Conservation (phyloP, 345 rosid genomes). For the Brassica juncea region DNA sequence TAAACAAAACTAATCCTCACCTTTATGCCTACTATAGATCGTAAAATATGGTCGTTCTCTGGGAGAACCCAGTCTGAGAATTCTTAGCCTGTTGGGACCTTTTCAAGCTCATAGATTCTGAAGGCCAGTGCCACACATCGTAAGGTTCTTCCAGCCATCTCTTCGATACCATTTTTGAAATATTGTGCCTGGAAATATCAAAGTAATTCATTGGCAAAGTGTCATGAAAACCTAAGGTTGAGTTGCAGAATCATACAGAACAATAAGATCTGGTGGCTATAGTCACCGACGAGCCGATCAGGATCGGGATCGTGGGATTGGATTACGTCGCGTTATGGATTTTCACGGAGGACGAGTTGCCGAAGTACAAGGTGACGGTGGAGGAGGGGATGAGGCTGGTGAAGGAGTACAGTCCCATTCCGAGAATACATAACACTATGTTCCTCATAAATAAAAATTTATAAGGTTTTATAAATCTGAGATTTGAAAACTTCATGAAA, state of each 20-base stretch:
- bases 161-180: constrained; percentile 64
- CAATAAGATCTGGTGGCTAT: no score
- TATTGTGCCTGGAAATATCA: constrained; percentile 46
- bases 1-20: constrained; percentile 36
- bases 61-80: constrained; percentile 74
- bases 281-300: neutral
- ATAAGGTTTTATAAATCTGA: no score
- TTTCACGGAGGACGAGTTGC: neutral
- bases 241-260: neutral
- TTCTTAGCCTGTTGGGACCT: constrained; percentile 67
- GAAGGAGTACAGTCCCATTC: no score
- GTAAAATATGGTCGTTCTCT: constrained; percentile 80
- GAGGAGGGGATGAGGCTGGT: neutral
- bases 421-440: no score
- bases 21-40: constrained; percentile 91
- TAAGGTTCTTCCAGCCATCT: constrained; percentile 82
- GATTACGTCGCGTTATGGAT: neutral
- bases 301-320: neutral
- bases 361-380: neutral
- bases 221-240: neutral
- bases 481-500: no score
- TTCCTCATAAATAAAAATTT: no score
- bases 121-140: constrained; percentile 93
- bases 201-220: neutral
- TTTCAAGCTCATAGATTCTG: constrained; percentile 61